These are phyloP conservation scores for Orychophragmus violaceus DNA, from an alignment of 345 rosid genomes.

Conservation along the genomic window DNA sequence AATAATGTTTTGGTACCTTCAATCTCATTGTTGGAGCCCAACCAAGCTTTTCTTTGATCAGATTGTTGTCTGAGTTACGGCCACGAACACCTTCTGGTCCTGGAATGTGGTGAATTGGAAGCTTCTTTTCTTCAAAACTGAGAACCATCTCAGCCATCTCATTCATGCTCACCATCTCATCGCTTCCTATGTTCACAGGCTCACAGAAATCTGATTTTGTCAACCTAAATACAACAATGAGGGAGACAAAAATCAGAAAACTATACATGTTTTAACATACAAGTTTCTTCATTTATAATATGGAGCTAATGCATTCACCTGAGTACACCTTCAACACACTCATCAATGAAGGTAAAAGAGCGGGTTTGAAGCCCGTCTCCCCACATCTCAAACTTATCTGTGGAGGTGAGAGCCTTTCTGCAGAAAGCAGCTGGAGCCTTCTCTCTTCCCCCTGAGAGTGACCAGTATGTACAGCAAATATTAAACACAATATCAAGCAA, in stretches of 20 bases:
- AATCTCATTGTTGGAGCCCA: conserved; percentile 98
- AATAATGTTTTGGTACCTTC: conserved; percentile 46
- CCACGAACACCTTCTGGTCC: conserved; percentile 99
- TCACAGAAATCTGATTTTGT: conserved; percentile 97
- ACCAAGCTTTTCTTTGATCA: conserved; percentile 96
- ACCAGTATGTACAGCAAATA: neutral
- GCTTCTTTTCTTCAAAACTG: conserved; percentile 78
- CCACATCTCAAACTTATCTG: conserved; percentile 98
- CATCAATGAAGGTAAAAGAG: conserved; percentile 98
- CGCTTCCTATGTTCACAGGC: conserved; percentile 98
- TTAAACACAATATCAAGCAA: neutral
- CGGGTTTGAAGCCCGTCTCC: conserved; percentile 98
- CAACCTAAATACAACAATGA: conserved; percentile 38
- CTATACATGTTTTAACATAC: neutral
- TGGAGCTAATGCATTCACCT: conserved; percentile 39
- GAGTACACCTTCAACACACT: conserved; percentile 96
- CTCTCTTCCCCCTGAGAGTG: conserved; percentile 82
- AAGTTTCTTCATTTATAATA: neutral
- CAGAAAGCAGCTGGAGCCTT: conserved; percentile 99
- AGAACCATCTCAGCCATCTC: conserved; percentile 97
- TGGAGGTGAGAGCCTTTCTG: conserved; percentile 79
- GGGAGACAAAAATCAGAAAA: neutral
- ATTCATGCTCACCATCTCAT: conserved; percentile 99
- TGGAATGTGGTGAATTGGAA: conserved; percentile 92
- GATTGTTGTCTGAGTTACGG: conserved; percentile 92